A percentile compares a stretch with the other conserved stretches of the same genome.
Evolutionary conservation across 2,329 filamentous ascomycete genomes (phyloP).

Genomic region (Diaporthe vexans): DNA sequence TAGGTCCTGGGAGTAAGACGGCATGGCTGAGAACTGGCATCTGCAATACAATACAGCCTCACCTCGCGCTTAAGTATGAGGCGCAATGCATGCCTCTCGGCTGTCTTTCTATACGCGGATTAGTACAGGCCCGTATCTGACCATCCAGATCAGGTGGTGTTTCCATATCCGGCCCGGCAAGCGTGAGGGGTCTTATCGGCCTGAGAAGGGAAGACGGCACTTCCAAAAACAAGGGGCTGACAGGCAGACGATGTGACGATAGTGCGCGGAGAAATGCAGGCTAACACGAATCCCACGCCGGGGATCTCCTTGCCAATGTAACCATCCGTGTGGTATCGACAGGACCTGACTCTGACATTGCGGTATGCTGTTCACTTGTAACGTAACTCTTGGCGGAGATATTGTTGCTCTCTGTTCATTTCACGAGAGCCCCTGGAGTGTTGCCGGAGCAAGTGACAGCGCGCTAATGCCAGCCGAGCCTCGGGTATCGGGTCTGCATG

Average conservation of each 20-base stretch:
- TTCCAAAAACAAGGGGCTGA: background rate
- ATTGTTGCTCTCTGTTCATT: no score
- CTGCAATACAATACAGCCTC: background rate
- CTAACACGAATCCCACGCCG: background rate
- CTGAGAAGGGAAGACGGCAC: background rate
- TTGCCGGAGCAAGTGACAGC: background rate
- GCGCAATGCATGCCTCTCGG: background rate
- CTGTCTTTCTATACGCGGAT: background rate
- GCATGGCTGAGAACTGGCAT: background rate
- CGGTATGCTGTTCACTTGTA: background rate
- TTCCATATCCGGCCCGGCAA: conserved; percentile 16
- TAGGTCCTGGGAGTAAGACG: background rate
- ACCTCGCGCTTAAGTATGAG: background rate
- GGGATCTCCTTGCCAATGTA: background rate
- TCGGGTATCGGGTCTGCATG: background rate
- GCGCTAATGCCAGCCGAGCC: background rate
- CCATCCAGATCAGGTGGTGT: background rate
- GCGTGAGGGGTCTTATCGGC: conserved; percentile 7
- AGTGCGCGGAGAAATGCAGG: background rate
- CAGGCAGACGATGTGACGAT: background rate
- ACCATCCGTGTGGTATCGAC: background rate
- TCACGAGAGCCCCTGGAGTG: background rate
- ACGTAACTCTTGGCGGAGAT: conserved; percentile 1
- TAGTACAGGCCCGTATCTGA: background rate
- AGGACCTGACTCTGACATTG: background rate